A percentile compares a stretch with the other conserved stretches of the same genome.
Conservation (phyloP, 805 yeast genomes). For the Blastobotrys chiropterorum region DNA sequence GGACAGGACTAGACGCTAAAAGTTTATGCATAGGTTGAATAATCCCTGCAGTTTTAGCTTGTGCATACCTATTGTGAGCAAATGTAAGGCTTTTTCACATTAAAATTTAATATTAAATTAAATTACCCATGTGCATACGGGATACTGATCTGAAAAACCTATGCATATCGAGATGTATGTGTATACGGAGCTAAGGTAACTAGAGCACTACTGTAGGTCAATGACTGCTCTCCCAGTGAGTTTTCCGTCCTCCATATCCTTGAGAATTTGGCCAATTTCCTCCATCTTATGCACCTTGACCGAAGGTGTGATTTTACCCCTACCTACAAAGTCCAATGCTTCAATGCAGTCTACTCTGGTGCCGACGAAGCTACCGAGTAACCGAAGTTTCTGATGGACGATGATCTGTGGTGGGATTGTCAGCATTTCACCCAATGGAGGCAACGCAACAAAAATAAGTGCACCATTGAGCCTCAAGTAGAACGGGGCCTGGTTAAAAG, state of each 20-base stretch:
- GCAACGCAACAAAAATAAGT: constrained; percentile 56
- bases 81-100: too few relatives aligned
- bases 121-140: too few relatives aligned
- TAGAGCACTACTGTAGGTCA: constrained; percentile 35
- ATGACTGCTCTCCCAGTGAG: constrained; percentile 85
- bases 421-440: constrained; percentile 75
- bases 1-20: too few relatives aligned
- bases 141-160: too few relatives aligned
- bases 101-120: too few relatives aligned
- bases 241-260: constrained; percentile 76
- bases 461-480: constrained; percentile 64
- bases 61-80: too few relatives aligned
- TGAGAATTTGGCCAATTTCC: constrained; percentile 60
- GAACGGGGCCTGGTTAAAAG: constrained; percentile 54
- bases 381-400: constrained; percentile 64
- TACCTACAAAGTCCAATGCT: constrained; percentile 66
- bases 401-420: constrained; percentile 64
- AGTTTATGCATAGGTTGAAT: too few relatives aligned
- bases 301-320: constrained; percentile 69
- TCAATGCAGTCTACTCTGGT: constrained; percentile 81
- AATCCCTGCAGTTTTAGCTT: too few relatives aligned
- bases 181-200: too few relatives aligned
- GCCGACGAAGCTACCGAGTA: constrained; percentile 82
- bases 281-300: constrained; percentile 72
- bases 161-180: too few relatives aligned